Evolutionary conservation across 2,329 filamentous ascomycete genomes (phyloP).

Genomic region (Phyllosticta citribraziliensis): DNA sequence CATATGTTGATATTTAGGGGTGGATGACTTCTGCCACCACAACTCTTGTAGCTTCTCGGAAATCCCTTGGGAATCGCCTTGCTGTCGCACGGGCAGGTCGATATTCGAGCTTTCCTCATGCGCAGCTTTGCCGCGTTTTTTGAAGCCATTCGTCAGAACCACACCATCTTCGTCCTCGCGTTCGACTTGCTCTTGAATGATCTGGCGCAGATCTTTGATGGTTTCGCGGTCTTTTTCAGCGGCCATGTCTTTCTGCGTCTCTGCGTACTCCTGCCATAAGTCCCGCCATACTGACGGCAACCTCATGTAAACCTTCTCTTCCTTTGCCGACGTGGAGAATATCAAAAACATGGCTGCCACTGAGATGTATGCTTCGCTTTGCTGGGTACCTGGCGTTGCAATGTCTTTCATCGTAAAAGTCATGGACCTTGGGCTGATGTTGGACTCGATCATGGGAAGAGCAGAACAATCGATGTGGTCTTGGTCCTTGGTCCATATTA

Average conservation of each 20-base stretch:
- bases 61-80: conserved; percentile 14
- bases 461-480: conserved; percentile 36
- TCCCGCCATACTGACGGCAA: conserved; percentile 76
- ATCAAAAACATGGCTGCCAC: conserved; percentile 74
- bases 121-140: conserved; percentile 31
- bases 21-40: conserved; percentile 43
- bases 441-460: conserved; percentile 33
- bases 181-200: conserved; percentile 60
- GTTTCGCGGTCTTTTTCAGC: conserved; percentile 61
- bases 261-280: conserved; percentile 70
- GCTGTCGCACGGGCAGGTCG: conserved; percentile 1
- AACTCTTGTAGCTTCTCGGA: conserved; percentile 38
- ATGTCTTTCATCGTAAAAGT: conserved; percentile 65
- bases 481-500: conserved; percentile 71
- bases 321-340: conserved; percentile 66
- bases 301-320: conserved; percentile 74
- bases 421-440: conserved; percentile 37
- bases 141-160: conserved; percentile 67
- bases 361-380: conserved; percentile 81
- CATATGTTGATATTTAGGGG: conserved; percentile 64
- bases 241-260: conserved; percentile 57
- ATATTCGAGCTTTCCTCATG: conserved; percentile 13
- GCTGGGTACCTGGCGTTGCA: conserved; percentile 63
- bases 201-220: conserved; percentile 57
- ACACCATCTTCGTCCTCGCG: conserved; percentile 42